Percentiles rank a stretch among this genome's conserved stretches.
These are phyloP conservation scores for Ilyonectria sp. DNA, from an alignment of 2,329 filamentous ascomycete species.

Conservation along the genomic window DNA sequence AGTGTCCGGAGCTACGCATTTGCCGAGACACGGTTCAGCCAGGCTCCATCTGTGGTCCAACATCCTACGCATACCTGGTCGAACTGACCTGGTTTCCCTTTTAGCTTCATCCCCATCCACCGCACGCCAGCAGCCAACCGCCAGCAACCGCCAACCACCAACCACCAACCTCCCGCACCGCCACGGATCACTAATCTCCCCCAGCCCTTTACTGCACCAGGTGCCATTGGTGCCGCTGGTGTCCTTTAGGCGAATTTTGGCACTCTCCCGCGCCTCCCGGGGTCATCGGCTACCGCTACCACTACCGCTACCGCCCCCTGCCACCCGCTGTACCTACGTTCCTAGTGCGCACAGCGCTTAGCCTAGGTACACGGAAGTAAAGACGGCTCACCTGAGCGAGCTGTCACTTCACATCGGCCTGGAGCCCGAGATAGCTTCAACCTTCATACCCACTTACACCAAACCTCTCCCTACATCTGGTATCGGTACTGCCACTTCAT, in stretches of 20 bases:
- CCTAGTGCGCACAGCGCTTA: constrained; percentile 6
- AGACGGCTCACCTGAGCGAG: constrained; percentile 3
- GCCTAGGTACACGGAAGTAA: not conserved
- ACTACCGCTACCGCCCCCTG: constrained; percentile 9
- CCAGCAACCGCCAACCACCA: constrained; percentile 11
- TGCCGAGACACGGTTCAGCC: constrained; percentile 7
- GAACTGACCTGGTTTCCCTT: constrained; percentile 7
- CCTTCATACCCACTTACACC: constrained; percentile 15
- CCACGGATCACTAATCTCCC: constrained; percentile 38
- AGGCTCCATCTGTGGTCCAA: constrained; percentile 19
- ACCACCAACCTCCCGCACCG: constrained; percentile 26
- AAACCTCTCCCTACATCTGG: not conserved
- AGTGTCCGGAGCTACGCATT: not conserved
- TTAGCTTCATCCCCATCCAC: constrained; percentile 16
- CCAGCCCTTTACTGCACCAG: constrained; percentile 16
- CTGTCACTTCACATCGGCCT: constrained; percentile 10
- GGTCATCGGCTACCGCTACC: constrained; percentile 13
- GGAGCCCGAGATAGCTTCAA: constrained; percentile 28
- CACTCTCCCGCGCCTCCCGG: constrained; percentile 17
- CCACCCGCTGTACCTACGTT: constrained; percentile 12
- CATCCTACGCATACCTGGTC: not conserved
- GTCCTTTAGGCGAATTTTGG: constrained; percentile 19
- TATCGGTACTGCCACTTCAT: not conserved
- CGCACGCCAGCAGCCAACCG: constrained; percentile 24
- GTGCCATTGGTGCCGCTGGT: constrained; percentile 16